phyloP scores from a whole-genome alignment of 176 grass and related monocot genomes.

The Themeda triandra region DNA sequence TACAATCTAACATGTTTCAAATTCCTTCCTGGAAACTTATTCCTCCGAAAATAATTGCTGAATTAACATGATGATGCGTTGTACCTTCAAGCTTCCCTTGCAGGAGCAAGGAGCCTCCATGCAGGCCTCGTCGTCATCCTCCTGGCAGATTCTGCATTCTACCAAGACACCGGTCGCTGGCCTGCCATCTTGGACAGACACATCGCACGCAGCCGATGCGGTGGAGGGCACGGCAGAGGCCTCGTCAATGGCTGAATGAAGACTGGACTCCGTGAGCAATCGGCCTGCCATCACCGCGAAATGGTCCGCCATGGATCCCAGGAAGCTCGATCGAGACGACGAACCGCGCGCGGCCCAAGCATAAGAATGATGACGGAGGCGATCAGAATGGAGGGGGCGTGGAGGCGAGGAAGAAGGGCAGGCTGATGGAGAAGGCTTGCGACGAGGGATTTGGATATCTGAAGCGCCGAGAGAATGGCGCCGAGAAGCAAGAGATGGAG shows the following conservation, averaged over 20 bases:
- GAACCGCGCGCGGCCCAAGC: neutral
- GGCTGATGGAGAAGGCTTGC: constrained; percentile 32
- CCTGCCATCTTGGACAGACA: neutral
- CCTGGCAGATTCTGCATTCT: constrained; percentile 87
- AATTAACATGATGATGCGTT: neutral
- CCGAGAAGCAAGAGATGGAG: constrained; percentile 57
- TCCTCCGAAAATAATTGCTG: neutral
- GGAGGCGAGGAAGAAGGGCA: constrained; percentile 8
- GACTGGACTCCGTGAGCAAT: constrained; percentile 55
- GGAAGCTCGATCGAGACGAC: neutral
- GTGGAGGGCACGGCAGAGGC: constrained; percentile 13
- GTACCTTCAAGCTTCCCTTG: constrained; percentile 81
- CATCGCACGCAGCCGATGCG: neutral
- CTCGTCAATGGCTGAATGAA: constrained; percentile 50
- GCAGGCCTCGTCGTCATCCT: constrained; percentile 51
- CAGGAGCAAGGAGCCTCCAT: constrained; percentile 88
- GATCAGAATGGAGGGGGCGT: neutral
- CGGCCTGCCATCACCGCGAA: constrained; percentile 58
- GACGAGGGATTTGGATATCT: constrained; percentile 50
- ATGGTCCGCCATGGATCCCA: constrained; percentile 52
- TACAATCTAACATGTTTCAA: neutral
- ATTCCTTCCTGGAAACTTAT: neutral
- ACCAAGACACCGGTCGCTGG: constrained; percentile 22
- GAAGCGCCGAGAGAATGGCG: constrained; percentile 23
- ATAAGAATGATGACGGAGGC: neutral